Evolutionary conservation across 2,329 filamentous ascomycete genomes (phyloP).

Genomic region (Fonsecaea pedrosoi): DNA sequence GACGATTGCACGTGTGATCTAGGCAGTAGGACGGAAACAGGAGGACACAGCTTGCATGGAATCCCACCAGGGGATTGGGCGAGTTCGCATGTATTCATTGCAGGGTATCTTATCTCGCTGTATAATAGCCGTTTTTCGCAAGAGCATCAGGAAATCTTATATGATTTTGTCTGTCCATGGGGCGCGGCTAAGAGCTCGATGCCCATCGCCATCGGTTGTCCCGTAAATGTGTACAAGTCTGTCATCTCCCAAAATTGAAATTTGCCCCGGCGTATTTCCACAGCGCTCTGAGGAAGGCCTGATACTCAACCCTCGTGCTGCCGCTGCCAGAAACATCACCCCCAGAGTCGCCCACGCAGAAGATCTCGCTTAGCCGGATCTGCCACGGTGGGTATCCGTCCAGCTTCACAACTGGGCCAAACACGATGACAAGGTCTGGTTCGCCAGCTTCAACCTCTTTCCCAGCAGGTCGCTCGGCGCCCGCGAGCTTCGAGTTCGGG

Average conservation of each 20-base stretch:
- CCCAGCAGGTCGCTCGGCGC: conserved; percentile 17
- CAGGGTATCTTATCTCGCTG: not conserved
- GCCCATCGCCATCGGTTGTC: not conserved
- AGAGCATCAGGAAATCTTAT: not conserved
- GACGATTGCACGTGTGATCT: not conserved
- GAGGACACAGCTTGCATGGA: not conserved
- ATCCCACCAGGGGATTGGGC: not conserved
- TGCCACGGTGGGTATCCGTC: conserved; percentile 98
- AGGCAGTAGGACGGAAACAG: not conserved
- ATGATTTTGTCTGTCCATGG: not conserved
- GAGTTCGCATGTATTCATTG: not conserved
- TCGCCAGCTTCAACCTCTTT: conserved; percentile 50
- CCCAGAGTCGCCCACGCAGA: conserved; percentile 61
- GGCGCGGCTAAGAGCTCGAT: no score
- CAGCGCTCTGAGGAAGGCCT: conserved; percentile 85
- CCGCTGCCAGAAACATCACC: conserved; percentile 43
- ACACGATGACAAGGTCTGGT: conserved; percentile 87
- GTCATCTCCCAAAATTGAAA: conserved; percentile 76
- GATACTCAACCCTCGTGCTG: conserved; percentile 74
- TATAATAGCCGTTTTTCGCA: not conserved
- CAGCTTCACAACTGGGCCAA: conserved; percentile 81
- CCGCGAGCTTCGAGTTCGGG: conserved; percentile 19
- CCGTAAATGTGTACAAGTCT: conserved; percentile 30
- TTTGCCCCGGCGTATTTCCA: conserved; percentile 85
- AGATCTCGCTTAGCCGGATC: conserved; percentile 92